Conservation (phyloP, 306 rosid species). For the Malus sieversii region DNA sequence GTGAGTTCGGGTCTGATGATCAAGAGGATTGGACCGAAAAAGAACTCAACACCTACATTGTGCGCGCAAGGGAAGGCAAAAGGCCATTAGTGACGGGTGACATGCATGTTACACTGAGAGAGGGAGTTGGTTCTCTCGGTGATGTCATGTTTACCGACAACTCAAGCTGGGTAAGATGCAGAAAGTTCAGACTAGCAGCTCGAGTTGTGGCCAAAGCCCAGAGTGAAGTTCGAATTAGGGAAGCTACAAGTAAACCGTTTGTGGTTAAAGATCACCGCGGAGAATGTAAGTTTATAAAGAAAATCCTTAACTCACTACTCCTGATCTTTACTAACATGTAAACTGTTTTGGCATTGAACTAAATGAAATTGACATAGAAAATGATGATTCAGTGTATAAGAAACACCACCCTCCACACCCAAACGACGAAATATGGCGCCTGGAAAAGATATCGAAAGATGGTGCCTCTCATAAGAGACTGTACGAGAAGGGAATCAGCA, state of each 20-base stretch:
- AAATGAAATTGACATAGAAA: slow-evolving; percentile 7
- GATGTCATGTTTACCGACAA: slow-evolving; percentile 42
- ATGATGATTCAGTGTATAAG: slow-evolving; percentile 37
- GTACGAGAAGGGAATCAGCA: slow-evolving; percentile 7
- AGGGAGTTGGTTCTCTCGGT: slow-evolving; percentile 33
- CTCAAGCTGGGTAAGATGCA: slow-evolving; percentile 52
- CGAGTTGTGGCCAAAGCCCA: slow-evolving; percentile 12
- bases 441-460: slow-evolving; percentile 41
- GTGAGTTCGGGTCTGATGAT: slow-evolving; percentile 36
- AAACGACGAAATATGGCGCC: slow-evolving; percentile 54
- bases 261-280: slow-evolving; percentile 59
- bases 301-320: neutral
- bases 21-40: slow-evolving; percentile 45
- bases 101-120: slow-evolving; percentile 16
- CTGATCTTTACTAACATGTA: neutral
- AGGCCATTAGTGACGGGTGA: slow-evolving; percentile 50
- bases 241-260: slow-evolving; percentile 48
- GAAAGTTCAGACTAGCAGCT: slow-evolving; percentile 55
- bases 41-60: slow-evolving; percentile 35
- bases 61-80: slow-evolving; percentile 40
- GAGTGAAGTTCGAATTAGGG: slow-evolving; percentile 29
- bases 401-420: slow-evolving; percentile 53
- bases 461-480: slow-evolving; percentile 34
- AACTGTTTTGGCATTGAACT: neutral
- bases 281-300: slow-evolving; percentile 37